Percentiles rank a stretch among this genome's conserved stretches.
Evolutionary conservation across 2,329 filamentous ascomycete species (phyloP).

Genomic region (Penicillium sp.): DNA sequence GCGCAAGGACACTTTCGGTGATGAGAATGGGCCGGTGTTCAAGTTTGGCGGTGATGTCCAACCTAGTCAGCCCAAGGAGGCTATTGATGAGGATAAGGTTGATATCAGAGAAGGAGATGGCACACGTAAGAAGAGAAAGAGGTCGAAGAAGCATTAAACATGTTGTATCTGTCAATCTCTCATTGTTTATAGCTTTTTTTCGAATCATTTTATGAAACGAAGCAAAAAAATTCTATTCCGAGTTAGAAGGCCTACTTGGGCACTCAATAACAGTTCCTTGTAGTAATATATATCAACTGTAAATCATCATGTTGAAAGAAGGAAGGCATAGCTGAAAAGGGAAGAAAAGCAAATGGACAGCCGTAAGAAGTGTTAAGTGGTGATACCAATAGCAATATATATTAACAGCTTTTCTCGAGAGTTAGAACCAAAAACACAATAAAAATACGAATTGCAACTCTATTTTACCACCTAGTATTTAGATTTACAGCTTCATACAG

Average conservation of each 20-base stretch:
- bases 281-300: neutral
- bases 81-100: constrained; percentile 30
- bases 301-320: too few species aligned
- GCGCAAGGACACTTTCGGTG: constrained; percentile 67
- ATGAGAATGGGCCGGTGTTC: constrained; percentile 51
- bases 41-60: constrained; percentile 27
- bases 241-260: neutral
- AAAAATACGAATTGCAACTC: neutral
- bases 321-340: too few species aligned
- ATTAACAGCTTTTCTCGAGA: neutral
- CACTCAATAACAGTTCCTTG: neutral
- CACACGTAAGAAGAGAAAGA: constrained; percentile 45
- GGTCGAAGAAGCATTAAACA: constrained; percentile 43
- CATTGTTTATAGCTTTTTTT: constrained; percentile 12
- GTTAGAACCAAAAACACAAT: neutral
- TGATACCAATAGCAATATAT: neutral
- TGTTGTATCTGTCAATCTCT: neutral
- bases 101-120: constrained; percentile 45
- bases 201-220: constrained; percentile 1
- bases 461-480: neutral
- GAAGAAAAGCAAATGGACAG: too few species aligned
- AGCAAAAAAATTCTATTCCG: neutral
- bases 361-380: too few species aligned
- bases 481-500: neutral
- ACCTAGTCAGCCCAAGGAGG: constrained; percentile 18